These are phyloP conservation scores for Nyssa sinensis DNA, from an alignment of 148 eudicot species.

Conservation along the genomic window DNA sequence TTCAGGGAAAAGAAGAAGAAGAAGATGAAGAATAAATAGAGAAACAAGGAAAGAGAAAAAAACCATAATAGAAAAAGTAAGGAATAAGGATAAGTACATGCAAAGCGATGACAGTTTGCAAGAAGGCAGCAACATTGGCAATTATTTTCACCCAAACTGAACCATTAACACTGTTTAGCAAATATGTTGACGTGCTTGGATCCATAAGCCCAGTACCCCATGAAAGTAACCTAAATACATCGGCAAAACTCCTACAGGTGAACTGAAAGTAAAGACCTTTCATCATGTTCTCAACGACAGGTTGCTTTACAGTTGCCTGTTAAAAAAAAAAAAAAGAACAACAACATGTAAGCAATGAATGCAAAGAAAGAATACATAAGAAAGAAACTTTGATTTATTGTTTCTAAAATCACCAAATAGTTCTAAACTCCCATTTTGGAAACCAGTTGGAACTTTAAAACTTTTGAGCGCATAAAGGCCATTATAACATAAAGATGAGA, in stretches of 20 bases:
- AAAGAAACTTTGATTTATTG: background rate
- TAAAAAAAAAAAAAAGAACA: background rate
- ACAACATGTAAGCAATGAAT: background rate
- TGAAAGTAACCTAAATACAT: conserved; percentile 71
- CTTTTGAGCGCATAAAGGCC: too few species aligned
- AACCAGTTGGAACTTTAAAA: too few species aligned
- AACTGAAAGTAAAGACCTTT: conserved; percentile 94
- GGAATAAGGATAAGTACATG: conserved; percentile 48
- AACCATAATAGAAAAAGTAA: background rate
- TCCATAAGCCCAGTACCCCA: conserved; percentile 98
- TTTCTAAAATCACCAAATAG: too few species aligned
- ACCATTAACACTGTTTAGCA: conserved; percentile 65
- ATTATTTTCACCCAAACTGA: conserved; percentile 76
- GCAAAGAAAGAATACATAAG: background rate
- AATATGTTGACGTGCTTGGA: conserved; percentile 49
- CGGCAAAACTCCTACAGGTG: conserved; percentile 70
- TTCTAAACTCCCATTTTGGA: too few species aligned
- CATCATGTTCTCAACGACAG: conserved; percentile 94
- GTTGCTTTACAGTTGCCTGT: conserved; percentile 88
- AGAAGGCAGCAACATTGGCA: conserved; percentile 68
- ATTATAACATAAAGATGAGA: background rate
- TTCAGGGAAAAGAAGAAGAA: too few species aligned
- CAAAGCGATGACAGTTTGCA: conserved; percentile 77
- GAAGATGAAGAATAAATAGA: background rate
- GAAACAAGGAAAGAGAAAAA: background rate